Percentiles rank a stretch among this genome's conserved stretches.
Conservation (phyloP, 2,329 filamentous ascomycete genomes). For the Diaporthe helianthi region DNA sequence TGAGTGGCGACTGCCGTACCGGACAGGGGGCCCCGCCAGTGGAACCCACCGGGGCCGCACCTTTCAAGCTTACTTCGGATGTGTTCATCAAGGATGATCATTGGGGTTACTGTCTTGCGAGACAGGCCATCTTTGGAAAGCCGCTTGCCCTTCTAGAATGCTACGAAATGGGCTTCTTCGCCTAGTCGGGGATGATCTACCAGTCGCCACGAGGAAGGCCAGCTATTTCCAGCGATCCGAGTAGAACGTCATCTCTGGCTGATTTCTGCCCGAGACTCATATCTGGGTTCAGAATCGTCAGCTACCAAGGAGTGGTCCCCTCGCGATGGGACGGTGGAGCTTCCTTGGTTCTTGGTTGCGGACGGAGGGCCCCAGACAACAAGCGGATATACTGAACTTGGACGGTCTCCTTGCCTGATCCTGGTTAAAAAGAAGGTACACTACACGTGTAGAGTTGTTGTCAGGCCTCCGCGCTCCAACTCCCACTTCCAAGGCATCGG, state of each 20-base stretch:
- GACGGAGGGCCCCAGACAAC: background rate
- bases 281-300: background rate
- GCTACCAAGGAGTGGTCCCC: background rate
- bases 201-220: background rate
- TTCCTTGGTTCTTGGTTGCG: background rate
- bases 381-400: background rate
- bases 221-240: slow-evolving; percentile 1
- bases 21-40: slow-evolving; percentile 19
- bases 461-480: background rate
- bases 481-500: background rate
- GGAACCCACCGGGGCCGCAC: slow-evolving; percentile 21
- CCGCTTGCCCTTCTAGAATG: slow-evolving; percentile 15
- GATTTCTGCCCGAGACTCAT: background rate
- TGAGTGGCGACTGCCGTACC: slow-evolving; percentile 18
- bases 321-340: background rate
- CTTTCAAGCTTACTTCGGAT: slow-evolving; percentile 29
- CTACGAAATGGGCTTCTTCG: background rate
- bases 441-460: no score
- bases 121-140: background rate
- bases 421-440: background rate
- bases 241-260: slow-evolving; percentile 8
- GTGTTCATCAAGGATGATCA: slow-evolving; percentile 20
- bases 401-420: slow-evolving; percentile 3
- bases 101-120: slow-evolving; percentile 9
- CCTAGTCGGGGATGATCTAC: slow-evolving; percentile 5